Evolutionary conservation across 2,329 filamentous ascomycete genomes (phyloP).

Genomic region (Grosmannia serpens): DNA sequence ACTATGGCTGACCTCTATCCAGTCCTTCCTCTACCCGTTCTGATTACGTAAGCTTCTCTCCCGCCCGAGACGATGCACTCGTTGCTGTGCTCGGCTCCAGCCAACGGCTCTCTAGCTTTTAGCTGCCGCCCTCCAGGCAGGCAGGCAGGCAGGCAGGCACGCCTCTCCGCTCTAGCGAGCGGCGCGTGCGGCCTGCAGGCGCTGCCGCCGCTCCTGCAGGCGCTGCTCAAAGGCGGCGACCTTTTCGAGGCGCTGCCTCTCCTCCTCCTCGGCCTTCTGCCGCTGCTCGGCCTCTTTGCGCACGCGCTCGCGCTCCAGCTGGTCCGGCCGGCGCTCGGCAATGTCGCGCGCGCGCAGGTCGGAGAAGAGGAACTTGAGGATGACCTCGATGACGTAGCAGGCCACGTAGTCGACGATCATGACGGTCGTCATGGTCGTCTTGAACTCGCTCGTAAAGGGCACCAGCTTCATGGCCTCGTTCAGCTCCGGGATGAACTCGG

Average conservation of each 20-base stretch:
- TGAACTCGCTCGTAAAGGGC: conserved; percentile 81
- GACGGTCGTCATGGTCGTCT: conserved; percentile 65
- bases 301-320: conserved; percentile 63
- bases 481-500: conserved; percentile 89
- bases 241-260: conserved; percentile 40
- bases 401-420: conserved; percentile 83
- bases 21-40: no score
- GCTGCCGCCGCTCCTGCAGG: not conserved
- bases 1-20: no score
- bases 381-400: conserved; percentile 80
- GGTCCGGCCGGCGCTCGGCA: conserved; percentile 73
- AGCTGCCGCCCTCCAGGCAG: no score
- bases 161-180: not conserved
- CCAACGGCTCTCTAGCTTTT: no score
- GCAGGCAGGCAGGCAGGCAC: no score
- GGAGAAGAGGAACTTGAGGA: conserved; percentile 74
- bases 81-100: no score
- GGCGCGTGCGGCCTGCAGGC: not conserved
- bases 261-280: conserved; percentile 40
- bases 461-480: conserved; percentile 90
- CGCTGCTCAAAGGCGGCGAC: conserved; percentile 46
- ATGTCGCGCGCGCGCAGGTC: conserved; percentile 94
- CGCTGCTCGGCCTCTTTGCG: conserved; percentile 50
- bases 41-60: no score
- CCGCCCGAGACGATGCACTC: no score